Evolutionary conservation across 1,139 yeast genomes (phyloP), one percentile per base, ranked within the genome.

Genomic region (Pichia sp.): DNA sequence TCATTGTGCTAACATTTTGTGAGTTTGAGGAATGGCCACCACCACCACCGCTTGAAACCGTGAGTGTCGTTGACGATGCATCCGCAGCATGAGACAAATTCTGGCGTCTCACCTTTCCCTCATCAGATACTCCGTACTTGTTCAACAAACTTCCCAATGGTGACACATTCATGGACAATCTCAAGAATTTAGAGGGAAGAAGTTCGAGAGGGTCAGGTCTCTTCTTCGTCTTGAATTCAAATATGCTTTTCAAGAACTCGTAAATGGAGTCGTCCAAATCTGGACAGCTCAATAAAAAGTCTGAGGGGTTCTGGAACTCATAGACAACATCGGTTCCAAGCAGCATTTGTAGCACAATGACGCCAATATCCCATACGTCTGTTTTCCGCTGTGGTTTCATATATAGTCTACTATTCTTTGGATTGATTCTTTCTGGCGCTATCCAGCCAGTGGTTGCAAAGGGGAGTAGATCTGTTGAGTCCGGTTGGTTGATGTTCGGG

Each of bases 341-440:
- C 54, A 87, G 73, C 51, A 86, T 69, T 44, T 84, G 75, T 20
- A 84, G 63, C 49, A 91, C 79, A 5, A 84, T 59, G 0, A 84
- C 85, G 4, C 96, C 98, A 33, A 88, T 62, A 49, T 84, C 83
- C 96, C 96, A 91, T 6, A 93, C 80, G 60, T 93, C 98, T 0
- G 96, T 78, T 53, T 86, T 85, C 30, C 85, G 66, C 39, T 80
- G 83, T 10, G 81, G 79, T 29, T 54, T 55, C 7, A 45, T 38
- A 16, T 49, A 46, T 30, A 66, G 56, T 14, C 58, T 48, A 2
- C 35, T 27, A 27, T 56, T 63, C 12, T 62, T 60, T 0, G 56
- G 52, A 29, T 64, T 61, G 6, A 58, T 52, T 13, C 81, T 50
- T 53, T 87, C 96, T 0, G 97, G 96, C 0, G 96, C 91, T 10